Evolutionary conservation across 2,329 filamentous ascomycete species (phyloP).

Genomic region (Neofusicoccum ribis): DNA sequence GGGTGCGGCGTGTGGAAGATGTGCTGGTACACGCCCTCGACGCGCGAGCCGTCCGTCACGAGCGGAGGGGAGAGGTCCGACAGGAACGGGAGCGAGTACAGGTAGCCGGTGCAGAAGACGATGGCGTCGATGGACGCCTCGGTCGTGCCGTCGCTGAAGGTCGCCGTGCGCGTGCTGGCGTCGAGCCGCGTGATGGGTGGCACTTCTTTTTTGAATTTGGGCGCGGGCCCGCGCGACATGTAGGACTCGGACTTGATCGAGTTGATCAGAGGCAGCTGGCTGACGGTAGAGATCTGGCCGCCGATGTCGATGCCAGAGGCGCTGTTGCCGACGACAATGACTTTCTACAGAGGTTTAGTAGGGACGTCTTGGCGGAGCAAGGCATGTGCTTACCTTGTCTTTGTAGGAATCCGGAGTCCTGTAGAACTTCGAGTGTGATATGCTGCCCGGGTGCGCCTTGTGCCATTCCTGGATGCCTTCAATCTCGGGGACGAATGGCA

Average conservation of each 20-base stretch:
- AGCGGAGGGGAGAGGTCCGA: slow-evolving; percentile 50
- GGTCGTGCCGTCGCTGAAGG: slow-evolving; percentile 65
- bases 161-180: slow-evolving; percentile 59
- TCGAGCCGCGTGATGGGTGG: slow-evolving; percentile 56
- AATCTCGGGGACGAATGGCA: slow-evolving; percentile 48
- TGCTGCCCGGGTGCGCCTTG: slow-evolving; percentile 36
- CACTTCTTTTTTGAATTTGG: slow-evolving; percentile 56
- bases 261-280: slow-evolving; percentile 63
- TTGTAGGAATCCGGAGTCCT: slow-evolving; percentile 63
- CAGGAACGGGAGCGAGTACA: slow-evolving; percentile 79
- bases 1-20: slow-evolving; percentile 74
- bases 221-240: slow-evolving; percentile 40
- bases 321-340: slow-evolving; percentile 80
- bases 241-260: slow-evolving; percentile 57
- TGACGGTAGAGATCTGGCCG: slow-evolving; percentile 67
- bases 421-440: slow-evolving; percentile 71
- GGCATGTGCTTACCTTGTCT: slow-evolving; percentile 41
- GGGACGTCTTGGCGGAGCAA: too few species aligned
- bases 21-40: slow-evolving; percentile 75
- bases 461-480: slow-evolving; percentile 44
- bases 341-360: slow-evolving; percentile 54
- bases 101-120: slow-evolving; percentile 86
- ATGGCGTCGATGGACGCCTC: slow-evolving; percentile 72
- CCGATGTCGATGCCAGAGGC: slow-evolving; percentile 85
- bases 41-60: slow-evolving; percentile 67